phyloP scores from a whole-genome alignment of 306 rosid genomes.

The Fagus sylvatica region DNA sequence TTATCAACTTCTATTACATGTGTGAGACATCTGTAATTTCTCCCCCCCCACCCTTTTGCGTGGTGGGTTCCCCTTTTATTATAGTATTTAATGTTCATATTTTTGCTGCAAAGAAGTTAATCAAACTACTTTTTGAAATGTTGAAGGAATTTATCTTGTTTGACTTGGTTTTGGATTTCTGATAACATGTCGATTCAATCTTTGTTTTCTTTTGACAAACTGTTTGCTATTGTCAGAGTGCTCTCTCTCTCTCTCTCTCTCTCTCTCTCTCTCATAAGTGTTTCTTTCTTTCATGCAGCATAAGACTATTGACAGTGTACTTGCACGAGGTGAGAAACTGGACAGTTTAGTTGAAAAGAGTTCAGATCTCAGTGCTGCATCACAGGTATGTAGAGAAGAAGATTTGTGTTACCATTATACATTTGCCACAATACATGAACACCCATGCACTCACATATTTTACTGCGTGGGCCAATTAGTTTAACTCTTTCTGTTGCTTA shows the following conservation, averaged over 20 bases:
- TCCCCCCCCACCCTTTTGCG: too few species aligned
- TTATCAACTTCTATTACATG: not conserved
- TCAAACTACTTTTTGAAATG: not conserved
- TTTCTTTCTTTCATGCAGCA: constrained; percentile 56
- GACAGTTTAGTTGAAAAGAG: constrained; percentile 99
- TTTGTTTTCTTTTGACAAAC: not conserved
- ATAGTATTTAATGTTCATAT: too few species aligned
- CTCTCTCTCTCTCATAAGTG: constrained; percentile 5
- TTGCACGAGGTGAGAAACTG: constrained; percentile 93
- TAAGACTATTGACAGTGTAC: constrained; percentile 95
- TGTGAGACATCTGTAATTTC: too few species aligned
- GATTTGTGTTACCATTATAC: constrained; percentile 14
- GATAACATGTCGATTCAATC: not conserved
- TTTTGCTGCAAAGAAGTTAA: too few species aligned
- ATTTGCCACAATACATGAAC: not conserved
- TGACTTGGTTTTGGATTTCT: not conserved
- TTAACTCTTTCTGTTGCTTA: not conserved
- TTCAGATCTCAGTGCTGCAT: constrained; percentile 97
- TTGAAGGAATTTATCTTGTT: not conserved
- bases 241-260: constrained; percentile 4
- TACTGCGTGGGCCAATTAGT: constrained; percentile 3
- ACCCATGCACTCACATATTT: constrained; percentile 1
- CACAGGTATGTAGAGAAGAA: constrained; percentile 60
- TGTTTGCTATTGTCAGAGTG: not conserved
- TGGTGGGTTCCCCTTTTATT: too few species aligned